Evolutionary conservation across 129 eudicot species (phyloP).

Genomic region (Calendula officinalis): DNA sequence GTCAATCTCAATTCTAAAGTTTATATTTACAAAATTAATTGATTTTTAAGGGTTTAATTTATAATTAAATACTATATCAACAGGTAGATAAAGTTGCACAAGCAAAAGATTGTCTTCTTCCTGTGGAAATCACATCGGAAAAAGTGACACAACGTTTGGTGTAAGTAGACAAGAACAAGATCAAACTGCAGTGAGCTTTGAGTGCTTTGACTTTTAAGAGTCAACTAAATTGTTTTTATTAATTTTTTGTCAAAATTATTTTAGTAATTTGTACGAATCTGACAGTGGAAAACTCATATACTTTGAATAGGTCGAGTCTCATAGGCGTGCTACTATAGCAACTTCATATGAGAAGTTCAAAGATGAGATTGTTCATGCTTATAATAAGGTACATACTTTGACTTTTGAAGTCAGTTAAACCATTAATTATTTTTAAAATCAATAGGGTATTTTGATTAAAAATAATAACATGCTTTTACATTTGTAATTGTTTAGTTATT

Average conservation of each 20-base stretch:
- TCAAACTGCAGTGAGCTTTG: constrained; percentile 52
- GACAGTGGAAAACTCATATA: not conserved
- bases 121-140: constrained; percentile 65
- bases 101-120: constrained; percentile 64
- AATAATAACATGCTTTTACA: too few relatives aligned
- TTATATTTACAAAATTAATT: not conserved
- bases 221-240: not conserved
- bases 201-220: constrained; percentile 24
- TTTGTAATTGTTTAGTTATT: too few relatives aligned
- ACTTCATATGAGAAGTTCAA: constrained; percentile 43
- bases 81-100: constrained; percentile 51
- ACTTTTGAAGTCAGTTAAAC: constrained; percentile 9
- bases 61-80: not conserved
- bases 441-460: too few relatives aligned
- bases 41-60: not conserved
- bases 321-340: too few relatives aligned
- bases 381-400: not conserved
- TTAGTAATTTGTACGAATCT: not conserved
- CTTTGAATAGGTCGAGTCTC: constrained; percentile 27
- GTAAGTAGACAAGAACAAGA: constrained; percentile 60
- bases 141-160: constrained; percentile 60
- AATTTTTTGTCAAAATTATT: not conserved
- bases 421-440: too few relatives aligned
- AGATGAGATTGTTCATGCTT: constrained; percentile 47
- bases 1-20: too few relatives aligned